Evolutionary conservation across 805 yeast species (phyloP), one percentile per base, ranked within the genome.

Genomic region (Barnettozyma vustinii): DNA sequence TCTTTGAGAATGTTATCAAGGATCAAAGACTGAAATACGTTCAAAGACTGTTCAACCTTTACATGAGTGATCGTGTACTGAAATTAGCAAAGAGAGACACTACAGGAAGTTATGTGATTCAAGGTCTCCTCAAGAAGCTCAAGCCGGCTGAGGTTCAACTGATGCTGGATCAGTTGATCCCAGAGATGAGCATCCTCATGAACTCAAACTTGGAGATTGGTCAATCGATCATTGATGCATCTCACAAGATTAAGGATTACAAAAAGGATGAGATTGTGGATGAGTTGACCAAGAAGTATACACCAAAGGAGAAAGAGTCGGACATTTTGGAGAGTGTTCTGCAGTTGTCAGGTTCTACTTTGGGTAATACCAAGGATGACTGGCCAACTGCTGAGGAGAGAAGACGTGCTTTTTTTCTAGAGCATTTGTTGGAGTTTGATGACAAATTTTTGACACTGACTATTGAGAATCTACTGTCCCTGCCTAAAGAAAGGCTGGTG

Each of bases 301-400:
- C 72, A 45, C 76, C 61, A 54, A 70, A 54, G 26, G 66, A 57
- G 9, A 48, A 51, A 12, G 68, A 65, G 32, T 59, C 68, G 1
- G 62, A 71, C 25, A 74, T 87, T 43, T 69, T 87, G 52, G 95
- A 87, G 55, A 84, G 83, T 52, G 76, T 84, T 21, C 70, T 88
- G 45, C 77, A 77, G 56, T 66, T 88, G 53, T 73, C 82, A 5
- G 69, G 77, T 1, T 86, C 95, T 0, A 88, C 96, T 0, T 68
- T 88, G 48, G 94, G 92, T 27, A 86, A 87, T 65, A 84, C 89
- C 2, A 78, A 79, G 54, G 95, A 81, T 56, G 96, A 88, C 63
- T 87, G 96, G 96, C 96, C 96, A 42, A 88, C 96, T 1, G 85
- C 90, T 0, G 94, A 87, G 58, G 96, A 88, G 62, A 79, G 95